Evolutionary conservation across 768 basidiomycete genomes (phyloP), one percentile per base, ranked within the genome.

Genomic region (Calocybe cyanea): DNA sequence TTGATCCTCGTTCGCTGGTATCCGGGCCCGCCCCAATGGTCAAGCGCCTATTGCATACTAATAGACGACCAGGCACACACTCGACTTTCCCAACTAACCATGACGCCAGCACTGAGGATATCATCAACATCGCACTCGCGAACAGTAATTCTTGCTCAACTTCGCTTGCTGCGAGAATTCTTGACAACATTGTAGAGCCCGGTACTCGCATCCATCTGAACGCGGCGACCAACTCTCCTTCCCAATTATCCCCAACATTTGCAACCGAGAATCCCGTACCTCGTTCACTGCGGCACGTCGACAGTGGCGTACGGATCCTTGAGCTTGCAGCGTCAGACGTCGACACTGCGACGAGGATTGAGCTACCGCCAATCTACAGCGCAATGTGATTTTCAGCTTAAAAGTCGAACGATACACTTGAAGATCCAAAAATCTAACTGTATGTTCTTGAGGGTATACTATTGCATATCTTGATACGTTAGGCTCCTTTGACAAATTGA

Each of bases 321-420:
- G 46, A 53, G 20, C 18, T 55, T 13, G 35, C 38, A 2, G 42
- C 41, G 10, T 41, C 45, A 2, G 28, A 50, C 34, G 7, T n/a
- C 3, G 24, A 4, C 31, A 4, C 36, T 11, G 18, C 49, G 6
- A 20, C 9, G 41, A 42, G 41, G 2, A 38, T 54, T 0, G 66
- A 67, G 47, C 53, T 66, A 31, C 66, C 64, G 10, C 66, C 66
- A 7, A 59, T 64, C 8, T 67, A 67, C 42, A 63, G 61, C 36
- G 53, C 63, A 3, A 49, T 56, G 10, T 64, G 51, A 17, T 17
- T 5, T 35, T 14, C 34, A n/a, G n/a, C 34, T n/a, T 35, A 11
- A 5, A 28, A 28, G 6, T 11, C 25, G 25, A 28, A 28, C 25
- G 11, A 5, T 11, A 28, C 25, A 28, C 25, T 28, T 28, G 25